phyloP scores from a whole-genome alignment of 2,329 filamentous ascomycete species.

The Arthroderma sp. region DNA sequence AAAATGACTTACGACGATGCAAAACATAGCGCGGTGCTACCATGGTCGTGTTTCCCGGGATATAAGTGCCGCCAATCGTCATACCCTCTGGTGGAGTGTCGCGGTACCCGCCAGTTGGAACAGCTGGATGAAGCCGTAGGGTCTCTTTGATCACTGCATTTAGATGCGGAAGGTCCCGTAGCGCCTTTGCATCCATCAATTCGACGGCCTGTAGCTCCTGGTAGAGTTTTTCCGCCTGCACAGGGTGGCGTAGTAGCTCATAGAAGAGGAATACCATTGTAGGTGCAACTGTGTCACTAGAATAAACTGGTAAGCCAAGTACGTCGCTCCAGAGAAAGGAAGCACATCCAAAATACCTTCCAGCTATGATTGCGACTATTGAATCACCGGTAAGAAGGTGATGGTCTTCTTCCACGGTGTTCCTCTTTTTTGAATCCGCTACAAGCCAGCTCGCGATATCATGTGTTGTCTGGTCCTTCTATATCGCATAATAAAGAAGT shows the following conservation, averaged over 20 bases:
- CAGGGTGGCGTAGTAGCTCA: slow-evolving; percentile 23
- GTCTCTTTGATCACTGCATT: slow-evolving; percentile 35
- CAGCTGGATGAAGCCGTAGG: slow-evolving; percentile 32
- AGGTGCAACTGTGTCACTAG: slow-evolving; percentile 12
- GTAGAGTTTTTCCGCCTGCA: slow-evolving; percentile 21
- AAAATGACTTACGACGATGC: slow-evolving; percentile 17
- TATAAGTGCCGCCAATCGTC: slow-evolving; percentile 12
- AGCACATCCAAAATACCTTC: slow-evolving; percentile 12
- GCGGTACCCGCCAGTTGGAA: slow-evolving; percentile 27
- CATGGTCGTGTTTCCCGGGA: slow-evolving; percentile 17
- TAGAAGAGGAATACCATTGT: slow-evolving; percentile 34
- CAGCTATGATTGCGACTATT: slow-evolving; percentile 22
- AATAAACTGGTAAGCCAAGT: not conserved
- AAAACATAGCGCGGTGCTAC: slow-evolving; percentile 18
- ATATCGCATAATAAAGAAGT: not conserved
- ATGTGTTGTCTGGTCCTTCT: slow-evolving; percentile 16
- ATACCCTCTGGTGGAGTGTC: slow-evolving; percentile 26
- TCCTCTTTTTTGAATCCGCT: slow-evolving; percentile 15
- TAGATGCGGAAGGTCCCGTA: slow-evolving; percentile 15
- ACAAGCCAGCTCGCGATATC: slow-evolving; percentile 16
- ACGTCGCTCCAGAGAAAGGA: not conserved
- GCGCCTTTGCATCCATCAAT: not conserved
- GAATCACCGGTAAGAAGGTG: slow-evolving; percentile 20
- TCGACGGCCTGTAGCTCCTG: slow-evolving; percentile 20
- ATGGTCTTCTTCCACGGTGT: slow-evolving; percentile 15